Percentiles rank a stretch among this genome's conserved stretches.
Evolutionary conservation across 1,284 basidiomycete genomes (phyloP).

Genomic region (Ustilago tritici): DNA sequence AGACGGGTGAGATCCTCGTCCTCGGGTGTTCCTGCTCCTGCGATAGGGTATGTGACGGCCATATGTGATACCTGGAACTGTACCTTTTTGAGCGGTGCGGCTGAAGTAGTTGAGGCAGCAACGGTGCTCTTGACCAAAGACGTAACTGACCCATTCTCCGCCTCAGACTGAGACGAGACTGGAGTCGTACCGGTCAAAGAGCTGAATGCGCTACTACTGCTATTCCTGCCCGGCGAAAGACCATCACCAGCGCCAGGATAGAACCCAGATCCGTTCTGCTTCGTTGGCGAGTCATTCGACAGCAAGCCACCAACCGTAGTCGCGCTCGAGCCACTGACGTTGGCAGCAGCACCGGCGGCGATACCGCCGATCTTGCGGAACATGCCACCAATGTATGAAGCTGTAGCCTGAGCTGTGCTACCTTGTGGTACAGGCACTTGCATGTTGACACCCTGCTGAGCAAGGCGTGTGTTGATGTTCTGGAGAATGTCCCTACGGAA

Average conservation of each 20-base stretch:
- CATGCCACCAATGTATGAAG: slow-evolving; percentile 59
- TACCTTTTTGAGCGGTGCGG: slow-evolving; percentile 60
- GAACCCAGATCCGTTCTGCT: slow-evolving; percentile 8
- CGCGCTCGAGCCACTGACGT: slow-evolving; percentile 34
- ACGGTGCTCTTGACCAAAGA: slow-evolving; percentile 31
- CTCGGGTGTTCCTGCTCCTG: slow-evolving; percentile 55
- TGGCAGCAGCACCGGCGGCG: slow-evolving; percentile 51
- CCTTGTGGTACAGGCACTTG: slow-evolving; percentile 61
- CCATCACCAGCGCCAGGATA: slow-evolving; percentile 4
- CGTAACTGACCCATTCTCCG: slow-evolving; percentile 8
- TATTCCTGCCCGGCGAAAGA: slow-evolving; percentile 12
- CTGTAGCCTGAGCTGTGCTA: slow-evolving; percentile 50
- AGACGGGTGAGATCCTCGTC: slow-evolving; percentile 62
- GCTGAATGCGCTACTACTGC: slow-evolving; percentile 4
- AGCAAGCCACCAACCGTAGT: slow-evolving; percentile 26
- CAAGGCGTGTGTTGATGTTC: slow-evolving; percentile 63
- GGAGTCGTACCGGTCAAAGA: slow-evolving; percentile 11
- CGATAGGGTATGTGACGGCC: slow-evolving; percentile 67
- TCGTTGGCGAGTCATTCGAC: slow-evolving; percentile 24
- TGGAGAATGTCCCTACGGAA: slow-evolving; percentile 64
- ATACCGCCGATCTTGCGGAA: slow-evolving; percentile 58
- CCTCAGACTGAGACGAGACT: slow-evolving; percentile 18
- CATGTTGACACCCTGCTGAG: slow-evolving; percentile 66
- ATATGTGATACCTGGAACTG: slow-evolving; percentile 65
- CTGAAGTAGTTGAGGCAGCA: slow-evolving; percentile 38